Evolutionary conservation across 1,139 yeast genomes (phyloP), one percentile per base, ranked within the genome.

Genomic region (Taphrina communis): DNA sequence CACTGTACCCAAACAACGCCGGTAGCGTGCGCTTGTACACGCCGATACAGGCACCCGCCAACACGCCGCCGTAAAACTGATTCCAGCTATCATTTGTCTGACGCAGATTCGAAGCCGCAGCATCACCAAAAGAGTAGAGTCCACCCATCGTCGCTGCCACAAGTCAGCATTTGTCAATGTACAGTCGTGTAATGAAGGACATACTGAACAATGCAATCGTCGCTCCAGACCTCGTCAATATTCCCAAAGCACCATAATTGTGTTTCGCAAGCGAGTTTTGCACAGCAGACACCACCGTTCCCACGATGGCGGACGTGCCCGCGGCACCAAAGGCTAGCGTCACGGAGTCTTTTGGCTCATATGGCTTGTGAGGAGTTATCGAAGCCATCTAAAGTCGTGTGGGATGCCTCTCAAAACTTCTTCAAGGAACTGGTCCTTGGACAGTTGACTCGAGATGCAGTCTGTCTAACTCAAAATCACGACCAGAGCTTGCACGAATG

Each of bases 51-150:
- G 81, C 80, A 65, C 86, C 86, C 55, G 85, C 84, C 35, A 82
- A 77, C 38, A 82, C 79, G 56, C 86, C 86, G 50, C 88, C 86
- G 63, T 78, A 75, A 71, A 83, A 80, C 67, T 83, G 82, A 74
- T 82, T 84, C 65, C 78, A 73, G 2, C 85, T 81, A 65, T 82
- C 82, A 70, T 80, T 80, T 71, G 77, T 76, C 73, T 80, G 81
- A 65, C 84, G 77, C 70, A 83, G 74, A 74, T 83, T 83, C 65
- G 83, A 78, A 12, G 81, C 69, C 2, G 81, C 79, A 21, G 79
- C 74, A 55, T 80, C 79, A 14, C 77, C 77, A 69, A 82, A 78
- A 61, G 78, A 76, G 75, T 76, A 83, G 25, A 81, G 76, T n/a
- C 82, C 78, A 38, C 82, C 82, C 21, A 76, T 76, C 21, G 78